A percentile compares a stretch with the other conserved stretches of the same genome.
Conservation (phyloP, 2,329 filamentous ascomycete species). For the Pseudogymnoascus sp. region DNA sequence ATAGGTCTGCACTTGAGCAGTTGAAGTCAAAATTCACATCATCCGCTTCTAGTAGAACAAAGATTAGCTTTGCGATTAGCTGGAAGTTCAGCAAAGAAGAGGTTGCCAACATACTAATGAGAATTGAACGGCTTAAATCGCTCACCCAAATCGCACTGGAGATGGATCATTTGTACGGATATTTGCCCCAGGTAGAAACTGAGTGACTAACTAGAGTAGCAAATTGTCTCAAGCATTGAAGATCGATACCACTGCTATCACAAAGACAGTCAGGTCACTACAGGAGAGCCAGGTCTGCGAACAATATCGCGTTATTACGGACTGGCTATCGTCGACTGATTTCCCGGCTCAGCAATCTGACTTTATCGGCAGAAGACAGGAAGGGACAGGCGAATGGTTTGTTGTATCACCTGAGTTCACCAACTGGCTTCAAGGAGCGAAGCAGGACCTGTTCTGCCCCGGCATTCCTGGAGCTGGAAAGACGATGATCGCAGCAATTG, state of each 20-base stretch:
- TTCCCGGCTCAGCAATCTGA: slow-evolving; percentile 36
- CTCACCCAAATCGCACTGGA: not conserved
- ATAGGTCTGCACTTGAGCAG: not conserved
- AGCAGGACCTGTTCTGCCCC: slow-evolving; percentile 13
- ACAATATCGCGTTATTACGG: not conserved
- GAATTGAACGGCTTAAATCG: not conserved
- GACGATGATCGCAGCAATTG: not conserved
- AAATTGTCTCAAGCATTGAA: not conserved
- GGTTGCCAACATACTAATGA: not conserved
- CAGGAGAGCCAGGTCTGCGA: not conserved
- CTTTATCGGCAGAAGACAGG: slow-evolving; percentile 29
- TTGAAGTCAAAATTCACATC: not conserved
- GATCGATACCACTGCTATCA: not conserved
- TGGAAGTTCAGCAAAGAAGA: not conserved
- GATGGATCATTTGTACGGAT: not conserved
- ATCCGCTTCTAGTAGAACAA: not conserved
- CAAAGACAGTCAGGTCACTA: not conserved
- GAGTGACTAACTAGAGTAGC: not conserved
- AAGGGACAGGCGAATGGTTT: slow-evolving; percentile 20
- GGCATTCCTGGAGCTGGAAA: slow-evolving; percentile 8
- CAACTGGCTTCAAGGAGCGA: not conserved
- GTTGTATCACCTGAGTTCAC: slow-evolving; percentile 12
- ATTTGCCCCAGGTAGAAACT: not conserved
- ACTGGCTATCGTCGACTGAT: slow-evolving; percentile 35
- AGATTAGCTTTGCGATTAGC: not conserved